A percentile compares a stretch with the other conserved stretches of the same genome.
These are phyloP conservation scores for Aureobasidium vineae DNA, from an alignment of 2,329 filamentous ascomycete species.

Conservation along the genomic window DNA sequence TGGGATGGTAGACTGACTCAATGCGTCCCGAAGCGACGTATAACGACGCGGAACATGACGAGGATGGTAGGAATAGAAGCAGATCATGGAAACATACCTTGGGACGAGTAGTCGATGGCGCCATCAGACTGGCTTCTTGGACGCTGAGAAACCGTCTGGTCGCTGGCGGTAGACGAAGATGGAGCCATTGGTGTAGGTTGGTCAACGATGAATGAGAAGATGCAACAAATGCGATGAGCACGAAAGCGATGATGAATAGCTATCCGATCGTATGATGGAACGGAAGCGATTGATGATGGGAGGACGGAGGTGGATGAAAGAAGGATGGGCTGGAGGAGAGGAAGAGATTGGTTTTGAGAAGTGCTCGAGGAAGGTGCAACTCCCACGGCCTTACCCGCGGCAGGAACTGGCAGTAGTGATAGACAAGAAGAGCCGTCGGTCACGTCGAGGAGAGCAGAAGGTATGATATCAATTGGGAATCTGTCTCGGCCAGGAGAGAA, in stretches of 20 bases:
- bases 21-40: not conserved
- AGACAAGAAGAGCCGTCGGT: not conserved
- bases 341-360: not conserved
- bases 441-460: not conserved
- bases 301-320: not conserved
- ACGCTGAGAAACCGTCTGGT: not conserved
- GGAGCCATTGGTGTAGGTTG: constrained; percentile 16
- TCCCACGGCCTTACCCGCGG: not conserved
- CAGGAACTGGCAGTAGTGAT: not conserved
- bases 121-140: constrained; percentile 10
- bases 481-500: not conserved
- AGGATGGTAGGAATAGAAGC: constrained; percentile 3
- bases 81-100: not conserved
- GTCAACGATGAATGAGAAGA: not conserved
- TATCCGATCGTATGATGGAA: not conserved
- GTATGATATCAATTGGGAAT: not conserved
- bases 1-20: not conserved
- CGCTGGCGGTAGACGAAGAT: not conserved
- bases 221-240: not conserved
- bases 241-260: constrained; percentile 15
- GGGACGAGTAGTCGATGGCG: not conserved
- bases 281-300: constrained; percentile 1
- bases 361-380: not conserved
- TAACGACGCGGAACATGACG: not conserved
- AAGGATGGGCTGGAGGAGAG: not conserved